phyloP scores from a whole-genome alignment of 306 rosid species.

The Castanea mollissima region DNA sequence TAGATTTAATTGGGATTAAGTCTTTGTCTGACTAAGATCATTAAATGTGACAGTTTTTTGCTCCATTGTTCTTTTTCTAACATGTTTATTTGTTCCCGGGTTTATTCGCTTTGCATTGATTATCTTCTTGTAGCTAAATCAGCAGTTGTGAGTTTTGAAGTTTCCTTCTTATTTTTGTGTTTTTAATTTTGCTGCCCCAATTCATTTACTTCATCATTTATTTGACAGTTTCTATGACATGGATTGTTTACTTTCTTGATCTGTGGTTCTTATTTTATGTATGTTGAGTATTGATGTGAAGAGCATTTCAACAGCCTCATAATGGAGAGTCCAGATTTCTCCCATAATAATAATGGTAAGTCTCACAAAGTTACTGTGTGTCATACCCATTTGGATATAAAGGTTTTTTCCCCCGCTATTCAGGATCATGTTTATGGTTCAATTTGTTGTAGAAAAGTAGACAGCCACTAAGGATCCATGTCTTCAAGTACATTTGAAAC shows the following conservation, averaged over 20 bases:
- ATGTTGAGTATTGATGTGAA: slow-evolving; percentile 93
- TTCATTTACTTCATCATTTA: not conserved
- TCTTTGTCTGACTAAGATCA: not conserved
- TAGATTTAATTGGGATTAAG: not conserved
- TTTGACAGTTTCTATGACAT: slow-evolving; percentile 21
- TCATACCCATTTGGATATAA: not conserved
- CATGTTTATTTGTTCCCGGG: slow-evolving; percentile 44
- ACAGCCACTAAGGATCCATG: no score
- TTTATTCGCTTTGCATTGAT: slow-evolving; percentile 82
- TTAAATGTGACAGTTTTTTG: not conserved
- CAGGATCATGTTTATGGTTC: no score
- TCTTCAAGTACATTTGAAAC: no score
- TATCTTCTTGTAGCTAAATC: slow-evolving; percentile 80
- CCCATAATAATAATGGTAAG: slow-evolving; percentile 63
- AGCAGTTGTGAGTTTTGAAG: slow-evolving; percentile 65
- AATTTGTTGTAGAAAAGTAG: no score
- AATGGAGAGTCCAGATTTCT: slow-evolving; percentile 79
- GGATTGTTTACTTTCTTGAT: slow-evolving; percentile 33
- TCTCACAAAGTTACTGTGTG: slow-evolving; percentile 2
- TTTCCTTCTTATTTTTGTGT: slow-evolving; percentile 9
- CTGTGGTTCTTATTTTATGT: slow-evolving; percentile 90
- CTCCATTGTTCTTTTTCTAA: slow-evolving; percentile 16
- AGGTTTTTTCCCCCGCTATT: not conserved
- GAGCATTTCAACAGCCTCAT: slow-evolving; percentile 68
- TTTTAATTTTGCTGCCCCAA: not conserved